A percentile compares a stretch with the other conserved stretches of the same genome.
Evolutionary conservation across 805 yeast genomes (phyloP).

Genomic region (Ascoidea rubescens): DNA sequence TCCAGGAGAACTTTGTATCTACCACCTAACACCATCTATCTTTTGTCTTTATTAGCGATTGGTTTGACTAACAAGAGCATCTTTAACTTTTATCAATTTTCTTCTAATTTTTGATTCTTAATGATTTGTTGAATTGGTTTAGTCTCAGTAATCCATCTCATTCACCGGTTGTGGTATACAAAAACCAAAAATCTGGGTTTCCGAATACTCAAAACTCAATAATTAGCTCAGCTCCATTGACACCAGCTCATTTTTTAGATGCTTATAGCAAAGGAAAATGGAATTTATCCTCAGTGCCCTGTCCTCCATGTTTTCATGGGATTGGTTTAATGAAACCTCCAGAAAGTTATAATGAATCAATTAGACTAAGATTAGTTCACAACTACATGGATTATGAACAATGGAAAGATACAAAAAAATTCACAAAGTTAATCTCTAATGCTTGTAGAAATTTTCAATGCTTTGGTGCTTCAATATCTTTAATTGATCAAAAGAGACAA

Average conservation of each 20-base stretch:
- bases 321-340: slow-evolving; percentile 47
- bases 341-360: slow-evolving; percentile 33
- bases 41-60: too few species aligned
- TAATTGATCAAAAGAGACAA: slow-evolving; percentile 36
- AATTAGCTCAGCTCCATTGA: slow-evolving; percentile 20
- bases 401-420: slow-evolving; percentile 30
- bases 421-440: slow-evolving; percentile 24
- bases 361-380: slow-evolving; percentile 30
- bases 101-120: too few species aligned
- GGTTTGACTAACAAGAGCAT: too few species aligned
- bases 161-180: too few species aligned
- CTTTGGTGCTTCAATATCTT: slow-evolving; percentile 42
- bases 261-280: slow-evolving; percentile 41
- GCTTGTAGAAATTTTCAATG: slow-evolving; percentile 29
- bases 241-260: slow-evolving; percentile 41
- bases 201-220: slow-evolving; percentile 4
- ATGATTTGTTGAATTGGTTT: too few species aligned
- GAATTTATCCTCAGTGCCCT: slow-evolving; percentile 37
- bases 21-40: too few species aligned
- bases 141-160: too few species aligned
- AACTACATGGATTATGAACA: slow-evolving; percentile 25
- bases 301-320: slow-evolving; percentile 37
- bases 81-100: too few species aligned
- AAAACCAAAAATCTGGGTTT: background rate
- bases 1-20: too few species aligned